Conservation (phyloP, 2,329 filamentous ascomycete species). For the Trichophyton verrucosum region DNA sequence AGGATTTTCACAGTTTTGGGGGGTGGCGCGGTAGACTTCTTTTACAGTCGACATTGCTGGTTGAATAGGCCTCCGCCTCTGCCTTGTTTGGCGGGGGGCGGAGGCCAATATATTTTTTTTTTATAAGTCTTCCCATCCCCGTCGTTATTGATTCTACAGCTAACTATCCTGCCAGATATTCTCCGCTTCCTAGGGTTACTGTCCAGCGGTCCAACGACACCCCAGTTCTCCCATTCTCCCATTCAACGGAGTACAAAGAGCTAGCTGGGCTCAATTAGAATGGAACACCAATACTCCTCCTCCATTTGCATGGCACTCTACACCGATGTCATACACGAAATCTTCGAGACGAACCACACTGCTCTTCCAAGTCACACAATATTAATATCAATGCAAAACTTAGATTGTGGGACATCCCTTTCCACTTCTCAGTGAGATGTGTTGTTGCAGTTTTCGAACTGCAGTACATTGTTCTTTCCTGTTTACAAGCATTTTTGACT, state of each 20-base stretch:
- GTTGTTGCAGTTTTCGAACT: background rate
- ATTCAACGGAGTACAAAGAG: background rate
- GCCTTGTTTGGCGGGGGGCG: constrained; percentile 15
- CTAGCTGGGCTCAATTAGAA: background rate
- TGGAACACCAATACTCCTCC: background rate
- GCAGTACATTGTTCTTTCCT: background rate
- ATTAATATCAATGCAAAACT: background rate
- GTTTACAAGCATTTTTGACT: background rate
- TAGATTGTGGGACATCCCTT: background rate
- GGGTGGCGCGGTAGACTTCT: background rate
- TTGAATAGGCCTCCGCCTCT: constrained; percentile 7
- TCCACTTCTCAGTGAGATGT: background rate
- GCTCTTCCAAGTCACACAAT: background rate
- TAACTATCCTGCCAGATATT: constrained; percentile 19
- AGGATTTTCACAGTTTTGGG: background rate
- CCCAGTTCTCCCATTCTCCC: background rate
- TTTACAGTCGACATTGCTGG: background rate
- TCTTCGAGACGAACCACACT: too few species aligned
- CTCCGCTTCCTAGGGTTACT: background rate
- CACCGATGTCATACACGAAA: background rate
- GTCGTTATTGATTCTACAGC: constrained; percentile 10
- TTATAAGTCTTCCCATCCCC: constrained; percentile 25
- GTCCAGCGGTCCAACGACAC: background rate
- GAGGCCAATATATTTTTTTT: constrained; percentile 23
- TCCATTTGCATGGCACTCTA: background rate